Conservation (phyloP, 2,329 filamentous ascomycete species). For the Clarireedia monteithiana region DNA sequence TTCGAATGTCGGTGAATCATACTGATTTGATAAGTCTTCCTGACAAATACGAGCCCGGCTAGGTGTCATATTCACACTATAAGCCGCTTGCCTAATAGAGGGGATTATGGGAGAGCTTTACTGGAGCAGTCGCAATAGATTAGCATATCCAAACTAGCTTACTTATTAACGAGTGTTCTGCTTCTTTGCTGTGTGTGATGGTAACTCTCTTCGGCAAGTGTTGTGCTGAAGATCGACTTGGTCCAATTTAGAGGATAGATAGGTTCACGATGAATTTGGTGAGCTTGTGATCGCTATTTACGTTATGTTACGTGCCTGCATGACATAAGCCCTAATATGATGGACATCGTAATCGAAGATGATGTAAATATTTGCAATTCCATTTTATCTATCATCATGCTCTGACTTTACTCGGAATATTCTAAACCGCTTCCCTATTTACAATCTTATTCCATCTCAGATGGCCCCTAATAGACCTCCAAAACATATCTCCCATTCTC, state of each 20-base stretch:
- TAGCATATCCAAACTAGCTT: not conserved
- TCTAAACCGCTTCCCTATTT: not conserved
- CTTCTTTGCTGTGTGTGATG: no score
- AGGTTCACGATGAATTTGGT: no score
- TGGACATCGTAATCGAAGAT: no score
- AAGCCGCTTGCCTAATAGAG: conserved; percentile 62
- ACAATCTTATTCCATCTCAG: not conserved
- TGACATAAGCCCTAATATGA: no score
- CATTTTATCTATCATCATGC: not conserved
- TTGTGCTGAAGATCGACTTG: no score
- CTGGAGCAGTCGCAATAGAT: conserved; percentile 11
- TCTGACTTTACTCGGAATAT: not conserved
- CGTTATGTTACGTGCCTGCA: no score
- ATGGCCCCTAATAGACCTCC: conserved; percentile 70
- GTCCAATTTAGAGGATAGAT: no score
- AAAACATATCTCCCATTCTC: conserved; percentile 90
- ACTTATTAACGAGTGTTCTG: no score
- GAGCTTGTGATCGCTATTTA: no score
- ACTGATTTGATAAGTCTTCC: conserved; percentile 45
- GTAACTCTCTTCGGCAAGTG: no score
- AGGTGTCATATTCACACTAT: conserved; percentile 77
- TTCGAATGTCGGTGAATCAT: not conserved
- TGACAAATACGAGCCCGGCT: conserved; percentile 63
- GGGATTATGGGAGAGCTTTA: conserved; percentile 58
- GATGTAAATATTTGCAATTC: not conserved